Evolutionary conservation across 495 filamentous ascomycete species (phyloP), one percentile per base, ranked within the genome.

Genomic region (Penicillium herquei): DNA sequence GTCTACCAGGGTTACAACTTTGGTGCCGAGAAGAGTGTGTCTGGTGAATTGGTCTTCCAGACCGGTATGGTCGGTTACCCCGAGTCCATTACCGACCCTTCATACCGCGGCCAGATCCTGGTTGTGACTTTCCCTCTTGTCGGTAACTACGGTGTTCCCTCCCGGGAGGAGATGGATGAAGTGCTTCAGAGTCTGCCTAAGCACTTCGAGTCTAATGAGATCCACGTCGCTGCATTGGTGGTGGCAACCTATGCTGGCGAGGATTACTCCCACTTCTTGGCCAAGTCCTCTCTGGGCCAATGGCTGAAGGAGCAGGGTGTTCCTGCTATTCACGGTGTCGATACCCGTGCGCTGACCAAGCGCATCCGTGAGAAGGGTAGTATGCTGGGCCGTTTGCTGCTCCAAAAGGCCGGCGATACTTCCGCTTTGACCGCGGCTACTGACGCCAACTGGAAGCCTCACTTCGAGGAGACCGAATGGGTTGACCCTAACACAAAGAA

Each of bases 41-140:
- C 93, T 54, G 94, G 94, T 65, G 94, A 98, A 82, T 79, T 98
- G 68, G 94, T 98, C 72, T 98, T 98, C 78, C 94, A 98, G 80
- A 98, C 94, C 47, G 94, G 94, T 67, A 96, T 98, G 94, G 94
- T 98, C 53, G 94, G 94, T 57, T 98, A 98, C 68, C 92, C 94
- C 32, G 94, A 98, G 77, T 92, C 90, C 11, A 81, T 96, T 64
- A 96, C 91, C 48, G 91, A 96, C 63, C 91, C 91, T 56, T 96
- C 91, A 53, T 96, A 96, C 71, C 88, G 88, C 13, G 91, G 91
- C 37, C 91, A 96, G 73, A 92, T 96, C 48, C 82, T 96, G 49
- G 90, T 96, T 64, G 81, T 96, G 63, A 96, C 91, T 26, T 96
- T 94, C 71, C 91, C 91, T 21, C 79, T 96, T 13, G 87, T 92